Evolutionary conservation across 2,329 filamentous ascomycete genomes (phyloP).

Genomic region (Fusarium sp.): DNA sequence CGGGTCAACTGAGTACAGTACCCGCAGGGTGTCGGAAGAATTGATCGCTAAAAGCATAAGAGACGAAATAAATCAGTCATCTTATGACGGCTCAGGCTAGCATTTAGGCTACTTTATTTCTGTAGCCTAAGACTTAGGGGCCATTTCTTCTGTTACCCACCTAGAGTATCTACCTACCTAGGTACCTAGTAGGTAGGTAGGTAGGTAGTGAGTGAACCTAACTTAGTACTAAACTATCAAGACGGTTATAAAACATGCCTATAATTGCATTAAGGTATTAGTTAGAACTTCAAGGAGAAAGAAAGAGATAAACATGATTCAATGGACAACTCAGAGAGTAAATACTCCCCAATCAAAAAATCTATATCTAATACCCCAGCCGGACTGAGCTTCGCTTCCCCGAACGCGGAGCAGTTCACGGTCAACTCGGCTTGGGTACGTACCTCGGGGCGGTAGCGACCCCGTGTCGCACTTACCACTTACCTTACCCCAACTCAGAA

Average conservation of each 20-base stretch:
- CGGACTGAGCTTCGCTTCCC: background rate
- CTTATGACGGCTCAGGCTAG: too few relatives aligned
- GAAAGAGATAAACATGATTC: background rate
- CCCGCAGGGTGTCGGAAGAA: too few relatives aligned
- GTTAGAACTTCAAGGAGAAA: background rate
- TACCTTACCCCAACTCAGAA: conserved; percentile 23
- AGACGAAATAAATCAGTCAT: too few relatives aligned
- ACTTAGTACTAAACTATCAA: background rate
- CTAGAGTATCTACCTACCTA: too few relatives aligned
- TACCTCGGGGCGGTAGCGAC: conserved; percentile 29
- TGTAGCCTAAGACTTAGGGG: too few relatives aligned
- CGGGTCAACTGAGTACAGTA: background rate
- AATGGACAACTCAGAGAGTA: background rate
- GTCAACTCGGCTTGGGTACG: conserved; percentile 30
- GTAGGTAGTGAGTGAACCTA: background rate
- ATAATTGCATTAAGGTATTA: background rate
- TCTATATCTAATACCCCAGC: background rate
- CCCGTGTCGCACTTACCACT: conserved; percentile 18
- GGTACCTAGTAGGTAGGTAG: too few relatives aligned
- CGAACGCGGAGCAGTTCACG: conserved; percentile 2
- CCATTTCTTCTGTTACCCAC: too few relatives aligned
- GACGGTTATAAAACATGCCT: background rate
- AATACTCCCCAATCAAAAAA: background rate
- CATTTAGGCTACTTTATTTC: too few relatives aligned
- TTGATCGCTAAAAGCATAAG: too few relatives aligned